Evolutionary conservation across 1,284 basidiomycete species (phyloP).

Genomic region (Puccinia polysora): DNA sequence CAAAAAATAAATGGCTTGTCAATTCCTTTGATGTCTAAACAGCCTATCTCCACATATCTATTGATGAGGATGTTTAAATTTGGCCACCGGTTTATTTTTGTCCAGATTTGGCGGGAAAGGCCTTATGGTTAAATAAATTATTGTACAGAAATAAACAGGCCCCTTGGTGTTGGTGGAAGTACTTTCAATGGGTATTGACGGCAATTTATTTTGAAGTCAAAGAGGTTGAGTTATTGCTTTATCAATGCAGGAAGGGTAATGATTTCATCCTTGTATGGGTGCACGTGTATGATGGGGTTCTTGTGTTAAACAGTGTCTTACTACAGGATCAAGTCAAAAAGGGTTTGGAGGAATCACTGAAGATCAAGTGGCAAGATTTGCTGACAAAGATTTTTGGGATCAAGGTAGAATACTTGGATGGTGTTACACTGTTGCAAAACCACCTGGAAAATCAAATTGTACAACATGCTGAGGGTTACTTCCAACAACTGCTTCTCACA

Average conservation of each 20-base stretch:
- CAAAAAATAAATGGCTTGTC: background rate
- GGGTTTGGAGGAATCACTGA: background rate
- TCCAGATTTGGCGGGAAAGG: background rate
- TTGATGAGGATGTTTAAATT: slow-evolving; percentile 10
- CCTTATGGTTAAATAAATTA: background rate
- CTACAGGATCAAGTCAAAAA: background rate
- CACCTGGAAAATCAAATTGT: background rate
- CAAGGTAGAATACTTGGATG: background rate
- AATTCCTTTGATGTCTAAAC: background rate
- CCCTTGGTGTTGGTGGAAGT: slow-evolving; percentile 6
- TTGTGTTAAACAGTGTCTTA: background rate
- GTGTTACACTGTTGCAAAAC: background rate
- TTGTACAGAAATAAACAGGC: slow-evolving; percentile 10
- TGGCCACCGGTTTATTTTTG: background rate
- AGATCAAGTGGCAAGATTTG: background rate
- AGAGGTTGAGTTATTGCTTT: background rate
- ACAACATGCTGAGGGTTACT: background rate
- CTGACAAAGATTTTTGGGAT: background rate
- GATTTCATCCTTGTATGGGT: background rate
- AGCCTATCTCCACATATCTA: slow-evolving; percentile 10
- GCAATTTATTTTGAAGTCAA: background rate
- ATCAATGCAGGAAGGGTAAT: background rate
- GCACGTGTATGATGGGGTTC: slow-evolving; percentile 5
- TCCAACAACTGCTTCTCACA: background rate
- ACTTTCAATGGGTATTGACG: background rate